Percentiles rank a stretch among this genome's conserved stretches.
Conservation (phyloP, 2,329 filamentous ascomycete genomes). For the Huntiella bhutanensis region DNA sequence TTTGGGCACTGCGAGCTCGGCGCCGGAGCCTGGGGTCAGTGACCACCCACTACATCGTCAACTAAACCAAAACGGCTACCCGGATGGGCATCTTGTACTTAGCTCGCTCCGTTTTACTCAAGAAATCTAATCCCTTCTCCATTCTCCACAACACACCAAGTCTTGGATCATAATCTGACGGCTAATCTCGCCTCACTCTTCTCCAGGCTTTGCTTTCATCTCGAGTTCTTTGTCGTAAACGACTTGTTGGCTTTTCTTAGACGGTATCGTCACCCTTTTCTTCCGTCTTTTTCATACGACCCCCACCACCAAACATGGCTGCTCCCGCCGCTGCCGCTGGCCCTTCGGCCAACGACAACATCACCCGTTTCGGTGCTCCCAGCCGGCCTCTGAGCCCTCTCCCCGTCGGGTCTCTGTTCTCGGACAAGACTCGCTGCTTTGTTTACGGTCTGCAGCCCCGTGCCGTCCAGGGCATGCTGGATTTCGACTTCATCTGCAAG, state of each 20-base stretch:
- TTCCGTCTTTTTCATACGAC: constrained; percentile 12
- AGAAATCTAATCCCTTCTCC: no score
- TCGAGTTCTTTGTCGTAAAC: background rate
- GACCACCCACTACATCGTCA: no score
- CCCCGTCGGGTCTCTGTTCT: constrained; percentile 81
- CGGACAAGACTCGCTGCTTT: constrained; percentile 98
- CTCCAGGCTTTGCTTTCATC: constrained; percentile 1
- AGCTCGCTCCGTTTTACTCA: no score
- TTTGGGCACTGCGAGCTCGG: constrained; percentile 2
- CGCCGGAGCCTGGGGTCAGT: background rate
- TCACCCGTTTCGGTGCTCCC: constrained; percentile 83
- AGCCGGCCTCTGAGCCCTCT: constrained; percentile 82
- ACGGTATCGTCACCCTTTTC: background rate
- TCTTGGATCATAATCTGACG: background rate
- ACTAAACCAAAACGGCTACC: no score
- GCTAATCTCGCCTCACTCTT: background rate
- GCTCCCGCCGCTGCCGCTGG: constrained; percentile 31
- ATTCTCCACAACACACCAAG: background rate
- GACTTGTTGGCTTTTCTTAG: background rate
- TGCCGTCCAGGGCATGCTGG: constrained; percentile 82
- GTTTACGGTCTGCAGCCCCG: constrained; percentile 98
- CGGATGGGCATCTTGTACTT: no score
- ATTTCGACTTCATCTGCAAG: constrained; percentile 99
- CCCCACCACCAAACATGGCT: constrained; percentile 12
- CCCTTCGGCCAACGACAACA: constrained; percentile 89